phyloP scores from a whole-genome alignment of 73 alveolate genomes.

The Paramecium biaurelia region DNA sequence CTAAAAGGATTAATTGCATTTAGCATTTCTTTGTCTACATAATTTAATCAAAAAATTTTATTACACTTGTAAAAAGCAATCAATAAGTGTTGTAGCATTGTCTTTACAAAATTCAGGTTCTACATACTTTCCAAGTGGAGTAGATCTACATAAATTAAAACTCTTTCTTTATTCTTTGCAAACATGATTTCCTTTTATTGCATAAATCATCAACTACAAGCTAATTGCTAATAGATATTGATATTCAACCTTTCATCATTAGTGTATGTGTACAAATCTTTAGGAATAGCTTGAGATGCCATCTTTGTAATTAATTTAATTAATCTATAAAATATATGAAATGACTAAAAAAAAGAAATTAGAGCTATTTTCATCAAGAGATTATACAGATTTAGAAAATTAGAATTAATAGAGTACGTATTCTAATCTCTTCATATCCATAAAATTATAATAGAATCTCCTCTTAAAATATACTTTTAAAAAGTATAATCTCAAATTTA shows the following conservation, averaged over 20 bases:
- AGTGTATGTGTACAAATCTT: background rate
- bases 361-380: background rate
- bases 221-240: background rate
- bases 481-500: no score
- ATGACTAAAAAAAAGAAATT: no score
- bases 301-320: background rate
- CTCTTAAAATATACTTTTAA: no score
- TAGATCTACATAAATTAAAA: background rate
- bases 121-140: conserved; percentile 49
- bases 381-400: no score
- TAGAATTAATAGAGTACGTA: background rate
- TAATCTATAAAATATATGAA: background rate
- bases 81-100: conserved; percentile 17
- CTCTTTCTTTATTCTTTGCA: background rate
- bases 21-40: background rate
- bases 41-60: background rate
- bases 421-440: background rate
- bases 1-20: background rate
- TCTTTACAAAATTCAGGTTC: conserved; percentile 54
- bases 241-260: background rate
- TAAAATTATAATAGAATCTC: background rate
- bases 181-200: background rate
- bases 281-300: background rate
- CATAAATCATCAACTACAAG: background rate
- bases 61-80: conserved; percentile 61